phyloP scores from a whole-genome alignment of 2,329 filamentous ascomycete genomes.

The Cytospora paraplurivora region DNA sequence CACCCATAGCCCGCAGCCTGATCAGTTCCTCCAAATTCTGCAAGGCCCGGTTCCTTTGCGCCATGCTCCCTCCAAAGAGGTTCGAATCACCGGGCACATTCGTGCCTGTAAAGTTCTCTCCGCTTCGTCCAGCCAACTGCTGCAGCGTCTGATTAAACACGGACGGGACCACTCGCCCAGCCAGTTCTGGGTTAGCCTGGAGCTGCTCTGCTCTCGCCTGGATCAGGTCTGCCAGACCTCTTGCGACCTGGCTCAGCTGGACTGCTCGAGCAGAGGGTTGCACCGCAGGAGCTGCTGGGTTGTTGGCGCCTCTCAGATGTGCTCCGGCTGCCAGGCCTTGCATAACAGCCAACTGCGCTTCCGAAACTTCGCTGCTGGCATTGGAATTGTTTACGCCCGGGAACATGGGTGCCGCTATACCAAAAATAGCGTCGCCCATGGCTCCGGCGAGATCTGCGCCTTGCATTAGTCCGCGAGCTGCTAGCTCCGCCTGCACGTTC shows the following conservation, averaged over 20 bases:
- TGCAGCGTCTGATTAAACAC: slow-evolving; percentile 11
- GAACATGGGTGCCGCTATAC: neutral
- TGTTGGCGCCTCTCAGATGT: neutral
- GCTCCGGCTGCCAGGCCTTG: neutral
- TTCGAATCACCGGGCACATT: slow-evolving; percentile 8
- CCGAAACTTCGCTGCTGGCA: neutral
- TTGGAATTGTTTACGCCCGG: neutral
- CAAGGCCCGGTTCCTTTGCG: slow-evolving; percentile 3
- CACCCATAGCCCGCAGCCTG: slow-evolving; percentile 7
- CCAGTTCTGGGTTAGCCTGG: slow-evolving; percentile 3
- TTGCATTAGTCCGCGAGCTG: slow-evolving; percentile 6
- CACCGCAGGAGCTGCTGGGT: neutral
- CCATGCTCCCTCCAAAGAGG: slow-evolving; percentile 3
- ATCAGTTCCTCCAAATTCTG: slow-evolving; percentile 19
- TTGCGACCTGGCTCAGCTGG: neutral
- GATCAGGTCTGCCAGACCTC: slow-evolving; percentile 3
- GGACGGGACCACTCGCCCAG: slow-evolving; percentile 15
- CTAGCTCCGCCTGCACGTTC: neutral
- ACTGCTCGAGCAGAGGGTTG: neutral
- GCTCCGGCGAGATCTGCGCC: slow-evolving; percentile 4
- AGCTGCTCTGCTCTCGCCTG: slow-evolving; percentile 7
- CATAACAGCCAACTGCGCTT: neutral
- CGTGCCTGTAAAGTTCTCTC: neutral
- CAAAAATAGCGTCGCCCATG: neutral
- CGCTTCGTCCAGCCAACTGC: slow-evolving; percentile 8